Conservation (phyloP, 768 basidiomycete species). For the Russula griseocarnosa region DNA sequence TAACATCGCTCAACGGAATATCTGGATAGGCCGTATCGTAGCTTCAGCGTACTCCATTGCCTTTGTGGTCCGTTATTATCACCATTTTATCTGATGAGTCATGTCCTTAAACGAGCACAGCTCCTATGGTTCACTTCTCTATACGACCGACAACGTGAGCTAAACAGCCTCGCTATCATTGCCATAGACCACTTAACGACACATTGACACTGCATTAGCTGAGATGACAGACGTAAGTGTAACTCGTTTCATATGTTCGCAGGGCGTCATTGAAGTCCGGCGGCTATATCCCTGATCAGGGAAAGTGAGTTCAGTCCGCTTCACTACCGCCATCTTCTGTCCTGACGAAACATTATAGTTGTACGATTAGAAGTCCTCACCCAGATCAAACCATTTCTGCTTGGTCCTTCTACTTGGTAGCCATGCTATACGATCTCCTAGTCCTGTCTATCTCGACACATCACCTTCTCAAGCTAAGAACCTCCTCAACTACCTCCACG, state of each 20-base stretch:
- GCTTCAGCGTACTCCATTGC: conserved; percentile 41
- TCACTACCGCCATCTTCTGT: background rate
- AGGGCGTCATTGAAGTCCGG: background rate
- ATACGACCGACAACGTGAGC: conserved; percentile 47
- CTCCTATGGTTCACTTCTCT: conserved; percentile 57
- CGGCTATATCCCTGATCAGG: conserved; percentile 30
- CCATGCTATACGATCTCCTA: conserved; percentile 55
- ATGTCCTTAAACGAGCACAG: conserved; percentile 30
- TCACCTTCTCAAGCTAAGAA: conserved; percentile 48
- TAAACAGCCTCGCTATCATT: conserved; percentile 12
- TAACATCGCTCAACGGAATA: conserved; percentile 51
- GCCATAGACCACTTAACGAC: background rate
- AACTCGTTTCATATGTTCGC: background rate
- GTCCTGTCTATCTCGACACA: conserved; percentile 48
- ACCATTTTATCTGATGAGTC: conserved; percentile 26
- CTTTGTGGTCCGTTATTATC: conserved; percentile 40
- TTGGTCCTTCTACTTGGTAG: conserved; percentile 56
- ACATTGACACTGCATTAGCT: conserved; percentile 20
- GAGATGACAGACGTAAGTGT: conserved; percentile 9
- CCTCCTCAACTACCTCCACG: conserved; percentile 33
- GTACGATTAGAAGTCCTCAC: conserved; percentile 39
- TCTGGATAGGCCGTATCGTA: conserved; percentile 41
- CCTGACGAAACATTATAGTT: conserved; percentile 38
- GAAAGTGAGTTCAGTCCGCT: conserved; percentile 34
- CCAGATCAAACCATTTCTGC: conserved; percentile 36